Evolutionary conservation across 306 rosid species (phyloP).

Genomic region (Dalbergia cochinchinensis): DNA sequence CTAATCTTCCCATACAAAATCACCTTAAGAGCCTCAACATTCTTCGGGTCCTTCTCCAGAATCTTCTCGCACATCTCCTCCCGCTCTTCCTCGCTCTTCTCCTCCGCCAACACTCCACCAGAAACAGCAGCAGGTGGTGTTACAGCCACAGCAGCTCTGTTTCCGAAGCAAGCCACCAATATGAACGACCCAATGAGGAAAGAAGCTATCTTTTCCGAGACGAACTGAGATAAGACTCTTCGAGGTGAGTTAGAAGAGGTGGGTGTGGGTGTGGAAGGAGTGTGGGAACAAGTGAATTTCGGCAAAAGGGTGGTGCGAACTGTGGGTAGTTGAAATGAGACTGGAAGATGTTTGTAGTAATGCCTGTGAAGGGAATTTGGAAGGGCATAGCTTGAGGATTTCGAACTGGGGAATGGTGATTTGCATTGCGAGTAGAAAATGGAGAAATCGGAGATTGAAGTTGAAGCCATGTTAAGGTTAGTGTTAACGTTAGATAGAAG

Average conservation of each 20-base stretch:
- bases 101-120: constrained; percentile 46
- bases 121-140: constrained; percentile 60
- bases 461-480: constrained; percentile 43
- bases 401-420: constrained; percentile 5
- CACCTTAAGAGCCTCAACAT: constrained; percentile 81
- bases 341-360: constrained; percentile 19
- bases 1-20: constrained; percentile 75
- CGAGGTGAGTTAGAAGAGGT: constrained; percentile 26
- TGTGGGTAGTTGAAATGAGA: constrained; percentile 41
- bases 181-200: constrained; percentile 74
- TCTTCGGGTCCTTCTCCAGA: constrained; percentile 72
- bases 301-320: constrained; percentile 27
- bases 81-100: constrained; percentile 60
- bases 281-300: constrained; percentile 25
- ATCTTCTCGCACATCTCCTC: constrained; percentile 64
- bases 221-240: constrained; percentile 36
- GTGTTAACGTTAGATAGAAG: background rate
- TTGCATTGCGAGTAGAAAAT: constrained; percentile 28
- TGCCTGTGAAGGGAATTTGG: constrained; percentile 19
- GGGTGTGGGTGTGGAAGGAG: constrained; percentile 37
- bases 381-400: background rate
- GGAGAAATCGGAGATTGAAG: constrained; percentile 33
- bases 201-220: constrained; percentile 56
- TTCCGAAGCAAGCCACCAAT: constrained; percentile 60
- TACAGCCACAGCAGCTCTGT: constrained; percentile 57